A percentile compares a stretch with the other conserved stretches of the same genome.
Conservation (phyloP, 31 red algal species). For the Porphyra umbilicalis region DNA sequence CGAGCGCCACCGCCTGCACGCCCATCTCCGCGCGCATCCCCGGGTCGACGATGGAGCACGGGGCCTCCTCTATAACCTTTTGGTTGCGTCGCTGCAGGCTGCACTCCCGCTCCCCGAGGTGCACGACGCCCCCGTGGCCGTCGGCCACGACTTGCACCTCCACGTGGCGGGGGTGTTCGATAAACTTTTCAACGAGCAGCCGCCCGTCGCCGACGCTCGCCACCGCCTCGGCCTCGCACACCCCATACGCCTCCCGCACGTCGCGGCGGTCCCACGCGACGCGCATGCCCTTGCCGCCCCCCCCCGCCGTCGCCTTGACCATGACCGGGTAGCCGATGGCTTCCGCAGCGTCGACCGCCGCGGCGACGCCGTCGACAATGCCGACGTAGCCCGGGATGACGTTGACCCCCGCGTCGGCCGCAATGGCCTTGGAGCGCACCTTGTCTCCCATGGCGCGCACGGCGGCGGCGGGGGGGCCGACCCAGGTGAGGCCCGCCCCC, state of each 20-base stretch:
- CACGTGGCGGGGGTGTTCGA: conserved; percentile 40
- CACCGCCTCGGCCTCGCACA: conserved; percentile 35
- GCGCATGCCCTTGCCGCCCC: conserved; percentile 80
- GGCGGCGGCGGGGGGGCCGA: conserved; percentile 48
- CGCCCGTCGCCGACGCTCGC: conserved; percentile 41
- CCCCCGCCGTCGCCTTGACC: conserved; percentile 68
- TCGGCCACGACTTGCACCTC: conserved; percentile 67
- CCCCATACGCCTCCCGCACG: conserved; percentile 11
- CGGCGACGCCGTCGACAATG: conserved; percentile 10
- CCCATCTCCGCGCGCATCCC: conserved; percentile 21
- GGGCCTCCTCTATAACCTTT: conserved; percentile 72
- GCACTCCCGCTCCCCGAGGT: conserved; percentile 53
- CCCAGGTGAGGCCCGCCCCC: conserved; percentile 25
- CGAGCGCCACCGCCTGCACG: conserved; percentile 14
- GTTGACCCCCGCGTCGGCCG: conserved; percentile 26
- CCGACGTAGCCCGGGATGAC: conserved; percentile 50
- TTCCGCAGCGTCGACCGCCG: conserved; percentile 10
- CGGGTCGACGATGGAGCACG: conserved; percentile 12
- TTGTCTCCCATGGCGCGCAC: conserved; percentile 62
- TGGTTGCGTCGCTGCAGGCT: conserved; percentile 66
- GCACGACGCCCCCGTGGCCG: conserved; percentile 31
- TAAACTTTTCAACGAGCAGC: conserved; percentile 58
- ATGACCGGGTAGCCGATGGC: conserved; percentile 66
- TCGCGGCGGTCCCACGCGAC: conserved; percentile 2
- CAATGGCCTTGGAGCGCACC: conserved; percentile 15